A percentile compares a stretch with the other conserved stretches of the same genome.
Evolutionary conservation across 2,329 filamentous ascomycete genomes (phyloP).

Genomic region (Penicillium sp.): DNA sequence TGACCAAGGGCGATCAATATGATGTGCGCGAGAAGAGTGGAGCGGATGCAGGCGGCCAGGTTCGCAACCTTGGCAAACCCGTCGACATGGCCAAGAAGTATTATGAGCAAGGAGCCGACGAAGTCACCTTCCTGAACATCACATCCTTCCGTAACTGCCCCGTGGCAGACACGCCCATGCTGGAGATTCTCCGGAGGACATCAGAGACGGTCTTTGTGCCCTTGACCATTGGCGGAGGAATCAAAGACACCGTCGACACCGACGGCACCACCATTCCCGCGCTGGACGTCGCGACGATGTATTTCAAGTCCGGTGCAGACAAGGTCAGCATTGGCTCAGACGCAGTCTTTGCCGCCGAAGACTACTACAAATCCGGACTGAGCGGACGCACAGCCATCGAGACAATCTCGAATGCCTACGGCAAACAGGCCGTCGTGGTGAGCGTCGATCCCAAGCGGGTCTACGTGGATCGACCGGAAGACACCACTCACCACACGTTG

Average conservation of each 20-base stretch:
- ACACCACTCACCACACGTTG: slow-evolving; percentile 77
- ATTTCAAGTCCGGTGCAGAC: slow-evolving; percentile 96
- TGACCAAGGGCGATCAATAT: slow-evolving; percentile 98
- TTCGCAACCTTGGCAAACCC: slow-evolving; percentile 94
- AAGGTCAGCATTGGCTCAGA: slow-evolving; percentile 98
- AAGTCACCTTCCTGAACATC: slow-evolving; percentile 97
- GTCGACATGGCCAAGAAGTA: slow-evolving; percentile 93
- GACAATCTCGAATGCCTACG: slow-evolving; percentile 90
- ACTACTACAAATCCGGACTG: slow-evolving; percentile 78
- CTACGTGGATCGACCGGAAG: slow-evolving; percentile 73
- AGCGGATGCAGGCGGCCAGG: slow-evolving; percentile 62
- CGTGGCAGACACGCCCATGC: slow-evolving; percentile 89
- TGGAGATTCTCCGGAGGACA: slow-evolving; percentile 85
- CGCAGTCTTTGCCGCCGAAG: slow-evolving; percentile 89
- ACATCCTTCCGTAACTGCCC: slow-evolving; percentile 97
- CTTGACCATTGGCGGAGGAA: slow-evolving; percentile 92
- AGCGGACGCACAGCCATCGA: slow-evolving; percentile 90
- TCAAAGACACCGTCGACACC: slow-evolving; percentile 87
- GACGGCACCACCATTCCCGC: slow-evolving; percentile 87
- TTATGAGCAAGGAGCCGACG: slow-evolving; percentile 95
- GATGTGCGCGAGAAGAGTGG: slow-evolving; percentile 88
- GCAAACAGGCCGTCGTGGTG: slow-evolving; percentile 95
- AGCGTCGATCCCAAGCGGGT: slow-evolving; percentile 92
- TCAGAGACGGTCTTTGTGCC: slow-evolving; percentile 95
- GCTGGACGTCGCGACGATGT: slow-evolving; percentile 91